Evolutionary conservation across 768 basidiomycete genomes (phyloP).

Genomic region (Auricularia auricula-judae): DNA sequence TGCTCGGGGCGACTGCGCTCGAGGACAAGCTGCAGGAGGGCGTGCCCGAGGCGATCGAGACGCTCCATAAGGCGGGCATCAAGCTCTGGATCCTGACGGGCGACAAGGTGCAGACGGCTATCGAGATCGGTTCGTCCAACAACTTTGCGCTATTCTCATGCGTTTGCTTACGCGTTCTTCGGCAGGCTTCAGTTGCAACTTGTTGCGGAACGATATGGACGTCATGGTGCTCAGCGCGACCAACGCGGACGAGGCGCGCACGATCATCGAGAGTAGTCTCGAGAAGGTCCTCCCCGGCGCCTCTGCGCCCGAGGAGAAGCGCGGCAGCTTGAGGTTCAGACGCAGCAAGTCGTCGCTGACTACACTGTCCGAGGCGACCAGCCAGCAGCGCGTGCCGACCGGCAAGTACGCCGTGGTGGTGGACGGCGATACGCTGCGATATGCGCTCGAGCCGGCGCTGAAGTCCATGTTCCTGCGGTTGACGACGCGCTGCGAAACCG

Average conservation of each 20-base stretch:
- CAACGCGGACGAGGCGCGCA: conserved; percentile 55
- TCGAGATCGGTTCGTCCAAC: conserved; percentile 75
- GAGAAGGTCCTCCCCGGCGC: conserved; percentile 60
- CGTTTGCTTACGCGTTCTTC: conserved; percentile 2
- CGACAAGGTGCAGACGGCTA: conserved; percentile 96
- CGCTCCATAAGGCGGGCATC: conserved; percentile 84
- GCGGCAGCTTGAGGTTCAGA: background rate
- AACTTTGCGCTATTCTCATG: conserved; percentile 13
- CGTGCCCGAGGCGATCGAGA: conserved; percentile 92
- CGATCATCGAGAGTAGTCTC: conserved; percentile 82
- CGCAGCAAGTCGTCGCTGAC: conserved; percentile 38
- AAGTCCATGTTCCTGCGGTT: conserved; percentile 84
- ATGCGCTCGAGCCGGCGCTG: conserved; percentile 65
- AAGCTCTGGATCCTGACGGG: conserved; percentile 97
- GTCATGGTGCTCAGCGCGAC: conserved; percentile 94
- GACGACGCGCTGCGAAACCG: conserved; percentile 92
- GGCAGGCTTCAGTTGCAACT: conserved; percentile 82
- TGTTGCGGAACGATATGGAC: conserved; percentile 91
- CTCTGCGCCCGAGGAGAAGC: background rate
- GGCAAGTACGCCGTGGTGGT: conserved; percentile 90
- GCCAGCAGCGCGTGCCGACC: conserved; percentile 27
- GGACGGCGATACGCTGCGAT: conserved; percentile 83
- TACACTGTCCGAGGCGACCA: background rate
- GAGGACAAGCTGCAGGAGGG: conserved; percentile 97
- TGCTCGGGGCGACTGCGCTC: conserved; percentile 89